A percentile compares a stretch with the other conserved stretches of the same genome.
Evolutionary conservation across 805 yeast genomes (phyloP).

Genomic region (Starmerella stellata): DNA sequence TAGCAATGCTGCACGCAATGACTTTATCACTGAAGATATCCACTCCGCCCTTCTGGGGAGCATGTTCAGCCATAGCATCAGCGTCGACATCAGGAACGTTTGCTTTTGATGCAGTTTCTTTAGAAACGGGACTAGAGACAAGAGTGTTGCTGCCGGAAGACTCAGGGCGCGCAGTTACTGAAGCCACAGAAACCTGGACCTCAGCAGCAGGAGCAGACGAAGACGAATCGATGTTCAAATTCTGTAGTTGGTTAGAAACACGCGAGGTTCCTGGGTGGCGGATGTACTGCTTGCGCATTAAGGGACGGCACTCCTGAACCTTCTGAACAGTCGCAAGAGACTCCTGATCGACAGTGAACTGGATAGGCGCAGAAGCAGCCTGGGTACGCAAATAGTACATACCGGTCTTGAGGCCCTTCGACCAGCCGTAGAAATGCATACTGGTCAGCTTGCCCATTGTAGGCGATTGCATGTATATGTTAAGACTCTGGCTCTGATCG

Average conservation of each 20-base stretch:
- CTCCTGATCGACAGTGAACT: slow-evolving; percentile 55
- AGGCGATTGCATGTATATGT: slow-evolving; percentile 72
- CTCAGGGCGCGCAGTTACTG: too few relatives aligned
- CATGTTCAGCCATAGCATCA: slow-evolving; percentile 16
- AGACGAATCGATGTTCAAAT: not conserved
- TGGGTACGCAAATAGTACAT: slow-evolving; percentile 95
- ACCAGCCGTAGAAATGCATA: slow-evolving; percentile 99
- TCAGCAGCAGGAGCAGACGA: not conserved
- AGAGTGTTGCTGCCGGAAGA: not conserved
- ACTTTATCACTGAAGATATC: slow-evolving; percentile 87
- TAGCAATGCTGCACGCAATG: slow-evolving; percentile 88
- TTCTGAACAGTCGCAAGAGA: slow-evolving; percentile 18
- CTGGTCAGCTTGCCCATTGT: slow-evolving; percentile 92
- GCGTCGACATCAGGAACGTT: slow-evolving; percentile 4
- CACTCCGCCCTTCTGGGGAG: slow-evolving; percentile 30
- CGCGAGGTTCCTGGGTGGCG: slow-evolving; percentile 6
- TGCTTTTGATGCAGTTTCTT: slow-evolving; percentile 7
- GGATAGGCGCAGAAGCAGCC: slow-evolving; percentile 94
- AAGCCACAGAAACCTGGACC: not conserved
- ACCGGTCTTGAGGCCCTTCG: slow-evolving; percentile 94
- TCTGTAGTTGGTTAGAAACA: not conserved
- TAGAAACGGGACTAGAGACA: slow-evolving; percentile 1
- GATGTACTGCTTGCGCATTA: slow-evolving; percentile 17
- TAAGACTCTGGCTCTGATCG: slow-evolving; percentile 83
- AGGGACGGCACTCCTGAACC: slow-evolving; percentile 9